Conservation (phyloP, 139 green algal genomes). For the Pleodorina starrii region DNA sequence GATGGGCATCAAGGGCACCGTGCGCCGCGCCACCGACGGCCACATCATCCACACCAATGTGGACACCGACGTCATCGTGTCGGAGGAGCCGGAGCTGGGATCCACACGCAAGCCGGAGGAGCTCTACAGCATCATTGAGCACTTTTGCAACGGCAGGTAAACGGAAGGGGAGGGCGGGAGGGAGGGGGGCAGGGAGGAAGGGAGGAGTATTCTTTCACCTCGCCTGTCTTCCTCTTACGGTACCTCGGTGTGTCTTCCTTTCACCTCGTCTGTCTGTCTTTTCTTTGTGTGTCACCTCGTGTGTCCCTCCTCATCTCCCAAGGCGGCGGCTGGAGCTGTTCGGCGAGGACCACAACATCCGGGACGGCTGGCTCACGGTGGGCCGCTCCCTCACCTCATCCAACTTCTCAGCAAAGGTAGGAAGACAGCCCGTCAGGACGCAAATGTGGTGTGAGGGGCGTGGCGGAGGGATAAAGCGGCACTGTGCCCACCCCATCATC, state of each 20-base stretch:
- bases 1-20: conserved; percentile 85
- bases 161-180: not conserved
- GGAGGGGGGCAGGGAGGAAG: not conserved
- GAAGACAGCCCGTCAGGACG: too few relatives aligned
- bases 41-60: conserved; percentile 89
- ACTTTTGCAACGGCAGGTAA: conserved; percentile 69
- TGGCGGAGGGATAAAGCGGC: too few relatives aligned
- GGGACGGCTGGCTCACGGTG: conserved; percentile 87
- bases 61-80: conserved; percentile 88
- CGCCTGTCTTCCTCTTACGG: too few relatives aligned
- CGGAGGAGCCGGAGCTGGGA: conserved; percentile 80
- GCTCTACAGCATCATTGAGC: conserved; percentile 90
- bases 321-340: conserved; percentile 87
- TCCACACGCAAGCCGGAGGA: conserved; percentile 85
- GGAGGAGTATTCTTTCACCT: too few relatives aligned
- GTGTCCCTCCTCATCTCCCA: not conserved
- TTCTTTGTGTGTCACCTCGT: not conserved
- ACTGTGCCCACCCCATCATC: too few relatives aligned
- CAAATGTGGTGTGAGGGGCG: too few relatives aligned
- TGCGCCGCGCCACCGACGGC: conserved; percentile 77
- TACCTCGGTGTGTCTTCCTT: too few relatives aligned
- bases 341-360: conserved; percentile 91
- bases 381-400: conserved; percentile 76
- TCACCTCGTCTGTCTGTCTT: too few relatives aligned
- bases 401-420: conserved; percentile 80